phyloP scores from a whole-genome alignment of 1,284 basidiomycete species.

The Malassezia obtusa region DNA sequence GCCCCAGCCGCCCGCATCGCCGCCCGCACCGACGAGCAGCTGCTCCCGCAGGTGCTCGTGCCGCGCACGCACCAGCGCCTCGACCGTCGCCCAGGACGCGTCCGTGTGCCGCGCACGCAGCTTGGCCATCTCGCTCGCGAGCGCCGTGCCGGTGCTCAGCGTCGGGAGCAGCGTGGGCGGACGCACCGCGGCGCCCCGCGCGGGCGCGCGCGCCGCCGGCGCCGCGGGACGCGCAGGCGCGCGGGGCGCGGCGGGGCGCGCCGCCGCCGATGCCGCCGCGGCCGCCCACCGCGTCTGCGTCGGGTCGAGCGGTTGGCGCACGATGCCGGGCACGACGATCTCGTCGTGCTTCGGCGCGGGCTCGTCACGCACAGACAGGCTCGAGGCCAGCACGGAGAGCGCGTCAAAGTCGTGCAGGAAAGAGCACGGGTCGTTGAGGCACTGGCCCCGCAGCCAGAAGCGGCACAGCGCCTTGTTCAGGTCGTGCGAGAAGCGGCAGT shows the following conservation, averaged over 20 bases:
- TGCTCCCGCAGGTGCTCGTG: slow-evolving; percentile 62
- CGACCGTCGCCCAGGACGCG: slow-evolving; percentile 56
- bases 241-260: neutral
- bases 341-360: slow-evolving; percentile 53
- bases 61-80: slow-evolving; percentile 59
- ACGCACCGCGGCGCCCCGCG: slow-evolving; percentile 56
- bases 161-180: slow-evolving; percentile 77
- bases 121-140: slow-evolving; percentile 11
- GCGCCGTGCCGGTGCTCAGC: slow-evolving; percentile 51
- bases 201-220: neutral
- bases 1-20: slow-evolving; percentile 18
- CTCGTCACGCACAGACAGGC: slow-evolving; percentile 49
- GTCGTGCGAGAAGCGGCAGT: slow-evolving; percentile 71
- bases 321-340: neutral
- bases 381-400: slow-evolving; percentile 58
- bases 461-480: slow-evolving; percentile 66
- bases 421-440: slow-evolving; percentile 42
- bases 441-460: slow-evolving; percentile 92
- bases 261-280: slow-evolving; percentile 7
- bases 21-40: slow-evolving; percentile 49
- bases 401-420: slow-evolving; percentile 50
- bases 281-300: slow-evolving; percentile 33
- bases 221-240: neutral
- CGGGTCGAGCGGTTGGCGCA: slow-evolving; percentile 19
- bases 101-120: slow-evolving; percentile 6